phyloP scores from a whole-genome alignment of 345 rosid genomes.

The Moricandia moricandioides region DNA sequence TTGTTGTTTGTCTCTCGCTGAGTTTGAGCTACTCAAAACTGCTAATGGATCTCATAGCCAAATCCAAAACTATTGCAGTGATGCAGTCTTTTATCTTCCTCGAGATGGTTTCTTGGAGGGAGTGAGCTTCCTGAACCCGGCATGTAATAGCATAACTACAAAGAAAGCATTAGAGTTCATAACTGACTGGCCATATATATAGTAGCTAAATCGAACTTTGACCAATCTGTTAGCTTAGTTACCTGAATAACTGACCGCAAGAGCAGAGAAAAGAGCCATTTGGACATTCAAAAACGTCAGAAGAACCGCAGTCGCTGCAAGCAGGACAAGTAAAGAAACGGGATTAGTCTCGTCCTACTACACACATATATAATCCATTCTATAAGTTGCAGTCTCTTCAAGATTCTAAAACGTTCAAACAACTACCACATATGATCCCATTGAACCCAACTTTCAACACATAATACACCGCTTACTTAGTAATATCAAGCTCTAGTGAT shows the following conservation, averaged over 20 bases:
- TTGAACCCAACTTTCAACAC: background rate
- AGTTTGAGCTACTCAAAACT: slow-evolving; percentile 13
- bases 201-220: background rate
- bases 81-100: slow-evolving; percentile 27
- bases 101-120: slow-evolving; percentile 53
- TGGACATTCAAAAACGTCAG: slow-evolving; percentile 73
- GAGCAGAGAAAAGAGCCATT: slow-evolving; percentile 74
- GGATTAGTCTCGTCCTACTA: background rate
- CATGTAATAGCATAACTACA: slow-evolving; percentile 75
- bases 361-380: background rate
- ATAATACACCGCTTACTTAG: background rate
- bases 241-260: slow-evolving; percentile 77
- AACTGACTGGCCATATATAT: background rate
- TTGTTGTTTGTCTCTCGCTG: background rate
- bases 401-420: background rate
- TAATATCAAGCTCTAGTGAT: background rate
- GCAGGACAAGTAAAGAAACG: slow-evolving; percentile 9
- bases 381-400: background rate
- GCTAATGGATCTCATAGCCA: slow-evolving; percentile 9
- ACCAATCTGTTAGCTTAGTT: background rate
- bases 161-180: background rate
- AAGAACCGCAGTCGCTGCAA: slow-evolving; percentile 72
- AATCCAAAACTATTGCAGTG: background rate
- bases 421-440: background rate
- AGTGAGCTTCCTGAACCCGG: slow-evolving; percentile 74